A percentile compares a stretch with the other conserved stretches of the same genome.
Conservation (phyloP, 495 filamentous ascomycete species). For the Penicillium cosmopolitanum region DNA sequence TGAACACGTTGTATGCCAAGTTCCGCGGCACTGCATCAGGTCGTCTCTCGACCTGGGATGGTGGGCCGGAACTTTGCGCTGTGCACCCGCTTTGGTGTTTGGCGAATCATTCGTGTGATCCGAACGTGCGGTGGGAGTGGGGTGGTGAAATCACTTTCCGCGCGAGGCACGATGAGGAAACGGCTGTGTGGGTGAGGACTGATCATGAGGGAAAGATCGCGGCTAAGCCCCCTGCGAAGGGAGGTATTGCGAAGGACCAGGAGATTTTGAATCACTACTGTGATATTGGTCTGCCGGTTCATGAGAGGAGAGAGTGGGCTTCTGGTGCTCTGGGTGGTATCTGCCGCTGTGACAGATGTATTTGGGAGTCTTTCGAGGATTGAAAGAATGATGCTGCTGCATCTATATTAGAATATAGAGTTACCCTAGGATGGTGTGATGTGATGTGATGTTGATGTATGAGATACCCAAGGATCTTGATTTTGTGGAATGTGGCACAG, state of each 20-base stretch:
- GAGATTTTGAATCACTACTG: slow-evolving; percentile 95
- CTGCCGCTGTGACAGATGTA: slow-evolving; percentile 82
- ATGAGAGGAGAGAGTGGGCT: slow-evolving; percentile 86
- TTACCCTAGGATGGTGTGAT: neutral
- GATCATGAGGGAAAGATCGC: slow-evolving; percentile 25
- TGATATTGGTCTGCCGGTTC: slow-evolving; percentile 77
- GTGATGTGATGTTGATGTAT: neutral
- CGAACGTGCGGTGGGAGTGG: slow-evolving; percentile 95
- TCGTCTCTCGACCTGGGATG: slow-evolving; percentile 68
- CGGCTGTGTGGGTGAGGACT: slow-evolving; percentile 49
- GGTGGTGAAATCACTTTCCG: slow-evolving; percentile 78
- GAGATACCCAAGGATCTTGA: slow-evolving; percentile 15
- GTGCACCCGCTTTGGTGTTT: slow-evolving; percentile 77
- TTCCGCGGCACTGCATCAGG: slow-evolving; percentile 92
- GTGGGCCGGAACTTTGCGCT: slow-evolving; percentile 78
- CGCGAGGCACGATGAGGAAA: slow-evolving; percentile 45
- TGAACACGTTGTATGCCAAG: slow-evolving; percentile 91
- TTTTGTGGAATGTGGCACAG: slow-evolving; percentile 5
- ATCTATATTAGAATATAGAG: neutral
- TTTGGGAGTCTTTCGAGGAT: slow-evolving; percentile 53
- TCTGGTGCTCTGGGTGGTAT: slow-evolving; percentile 79
- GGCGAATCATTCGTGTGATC: slow-evolving; percentile 93
- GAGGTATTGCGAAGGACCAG: slow-evolving; percentile 72
- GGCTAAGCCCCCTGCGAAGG: slow-evolving; percentile 19
- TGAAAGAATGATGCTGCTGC: neutral